These are phyloP conservation scores for Henckelia pumila DNA, from an alignment of 257 asterid genomes.

Conservation along the genomic window DNA sequence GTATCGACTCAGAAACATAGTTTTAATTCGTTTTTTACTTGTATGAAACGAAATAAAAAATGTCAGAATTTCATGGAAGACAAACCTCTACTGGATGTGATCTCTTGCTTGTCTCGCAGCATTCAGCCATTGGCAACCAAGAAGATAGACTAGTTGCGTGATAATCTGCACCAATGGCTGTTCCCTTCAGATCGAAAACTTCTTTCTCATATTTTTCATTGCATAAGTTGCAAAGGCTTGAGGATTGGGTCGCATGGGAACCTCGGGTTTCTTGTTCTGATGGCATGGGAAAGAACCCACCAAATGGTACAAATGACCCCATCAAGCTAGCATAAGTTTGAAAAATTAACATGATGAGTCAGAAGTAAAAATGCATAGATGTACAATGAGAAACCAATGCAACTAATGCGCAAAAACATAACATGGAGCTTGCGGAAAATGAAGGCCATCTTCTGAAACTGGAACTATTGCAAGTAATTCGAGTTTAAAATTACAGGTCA, in stretches of 20 bases:
- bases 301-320: conserved; percentile 93
- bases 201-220: conserved; percentile 73
- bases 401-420: neutral
- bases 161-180: conserved; percentile 41
- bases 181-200: conserved; percentile 54
- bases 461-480: conserved; percentile 5
- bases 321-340: conserved; percentile 69
- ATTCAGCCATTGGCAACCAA: conserved; percentile 60
- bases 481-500: neutral
- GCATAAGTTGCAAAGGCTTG: conserved; percentile 60
- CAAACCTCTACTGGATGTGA: conserved; percentile 58
- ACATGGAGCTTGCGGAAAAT: conserved; percentile 5
- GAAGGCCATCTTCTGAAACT: conserved; percentile 8
- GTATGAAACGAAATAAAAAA: conserved; percentile 16
- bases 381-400: conserved; percentile 1
- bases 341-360: conserved; percentile 25
- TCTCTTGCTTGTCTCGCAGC: conserved; percentile 50
- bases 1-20: conserved; percentile 15
- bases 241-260: conserved; percentile 37
- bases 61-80: conserved; percentile 33
- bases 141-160: conserved; percentile 50
- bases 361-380: conserved; percentile 26
- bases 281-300: conserved; percentile 83
- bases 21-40: conserved; percentile 2
- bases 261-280: conserved; percentile 50